Evolutionary conservation across 2,329 filamentous ascomycete species (phyloP).

Genomic region (Alternaria brassicicola): DNA sequence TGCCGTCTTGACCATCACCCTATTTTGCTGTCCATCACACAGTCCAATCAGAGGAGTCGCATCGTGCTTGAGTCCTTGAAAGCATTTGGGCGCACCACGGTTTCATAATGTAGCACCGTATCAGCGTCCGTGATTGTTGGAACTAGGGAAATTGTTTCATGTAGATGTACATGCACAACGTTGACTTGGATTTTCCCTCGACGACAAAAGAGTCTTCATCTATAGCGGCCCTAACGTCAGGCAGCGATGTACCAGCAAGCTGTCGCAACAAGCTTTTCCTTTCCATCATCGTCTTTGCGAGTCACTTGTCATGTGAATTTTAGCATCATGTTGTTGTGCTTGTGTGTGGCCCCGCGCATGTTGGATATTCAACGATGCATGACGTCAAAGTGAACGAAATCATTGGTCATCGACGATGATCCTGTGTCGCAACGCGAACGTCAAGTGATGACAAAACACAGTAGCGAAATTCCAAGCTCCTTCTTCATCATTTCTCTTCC

Average conservation of each 20-base stretch:
- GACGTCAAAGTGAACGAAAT: constrained; percentile 12
- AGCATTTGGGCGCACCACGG: neutral
- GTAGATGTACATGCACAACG: neutral
- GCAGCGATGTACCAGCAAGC: neutral
- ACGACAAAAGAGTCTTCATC: neutral
- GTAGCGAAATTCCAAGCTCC: neutral
- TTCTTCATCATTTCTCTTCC: neutral
- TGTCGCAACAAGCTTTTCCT: neutral
- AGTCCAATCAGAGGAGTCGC: too few relatives aligned
- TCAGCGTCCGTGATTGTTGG: neutral
- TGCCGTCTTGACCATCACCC: too few relatives aligned
- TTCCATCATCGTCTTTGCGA: neutral
- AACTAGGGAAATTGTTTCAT: neutral
- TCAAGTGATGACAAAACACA: neutral
- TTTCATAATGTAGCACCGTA: neutral
- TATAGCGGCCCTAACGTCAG: neutral
- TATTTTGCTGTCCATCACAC: too few relatives aligned
- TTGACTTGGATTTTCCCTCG: neutral
- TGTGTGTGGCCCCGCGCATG: neutral
- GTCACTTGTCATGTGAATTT: neutral
- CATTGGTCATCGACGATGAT: neutral
- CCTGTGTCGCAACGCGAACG: neutral
- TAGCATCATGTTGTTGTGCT: neutral
- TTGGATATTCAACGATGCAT: neutral
- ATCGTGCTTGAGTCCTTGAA: neutral